These are phyloP conservation scores for Puccinellia tenuiflora DNA, from an alignment of 176 grass and related monocot species.

Conservation along the genomic window DNA sequence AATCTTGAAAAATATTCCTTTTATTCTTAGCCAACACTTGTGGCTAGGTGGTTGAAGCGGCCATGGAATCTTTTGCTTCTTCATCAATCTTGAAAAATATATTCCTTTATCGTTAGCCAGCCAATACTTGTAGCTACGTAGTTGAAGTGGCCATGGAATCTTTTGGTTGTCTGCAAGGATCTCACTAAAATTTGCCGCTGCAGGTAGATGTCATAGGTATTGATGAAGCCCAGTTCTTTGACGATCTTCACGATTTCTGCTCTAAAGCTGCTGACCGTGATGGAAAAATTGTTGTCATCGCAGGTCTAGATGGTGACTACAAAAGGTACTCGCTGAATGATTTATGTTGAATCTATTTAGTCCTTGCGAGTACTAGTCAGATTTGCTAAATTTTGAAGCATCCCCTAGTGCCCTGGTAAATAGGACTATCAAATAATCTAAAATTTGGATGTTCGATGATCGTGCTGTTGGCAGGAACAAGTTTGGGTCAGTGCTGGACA, in stretches of 20 bases:
- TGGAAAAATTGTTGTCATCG: conserved; percentile 78
- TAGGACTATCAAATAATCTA: not conserved
- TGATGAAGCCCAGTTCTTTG: conserved; percentile 96
- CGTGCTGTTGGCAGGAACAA: conserved; percentile 51
- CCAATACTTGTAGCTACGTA: not conserved
- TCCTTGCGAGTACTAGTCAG: not conserved
- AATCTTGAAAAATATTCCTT: too few species aligned
- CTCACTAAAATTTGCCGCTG: conserved; percentile 6
- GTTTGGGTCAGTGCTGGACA: conserved; percentile 86
- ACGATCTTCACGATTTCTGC: conserved; percentile 81
- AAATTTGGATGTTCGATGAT: not conserved
- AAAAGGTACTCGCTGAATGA: conserved; percentile 47
- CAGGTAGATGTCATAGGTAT: conserved; percentile 97
- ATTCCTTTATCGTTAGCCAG: not conserved
- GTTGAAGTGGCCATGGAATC: not conserved
- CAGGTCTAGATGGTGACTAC: conserved; percentile 93
- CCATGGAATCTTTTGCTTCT: too few species aligned
- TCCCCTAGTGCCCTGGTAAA: not conserved
- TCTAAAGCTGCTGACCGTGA: conserved; percentile 75
- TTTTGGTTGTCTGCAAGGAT: not conserved
- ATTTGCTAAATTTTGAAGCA: not conserved
- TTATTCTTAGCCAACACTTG: too few species aligned
- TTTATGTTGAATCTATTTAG: not conserved
- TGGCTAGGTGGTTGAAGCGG: too few species aligned
- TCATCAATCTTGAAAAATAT: not conserved